Evolutionary conservation across 495 filamentous ascomycete species (phyloP).

Genomic region (Aspergillus diversus): DNA sequence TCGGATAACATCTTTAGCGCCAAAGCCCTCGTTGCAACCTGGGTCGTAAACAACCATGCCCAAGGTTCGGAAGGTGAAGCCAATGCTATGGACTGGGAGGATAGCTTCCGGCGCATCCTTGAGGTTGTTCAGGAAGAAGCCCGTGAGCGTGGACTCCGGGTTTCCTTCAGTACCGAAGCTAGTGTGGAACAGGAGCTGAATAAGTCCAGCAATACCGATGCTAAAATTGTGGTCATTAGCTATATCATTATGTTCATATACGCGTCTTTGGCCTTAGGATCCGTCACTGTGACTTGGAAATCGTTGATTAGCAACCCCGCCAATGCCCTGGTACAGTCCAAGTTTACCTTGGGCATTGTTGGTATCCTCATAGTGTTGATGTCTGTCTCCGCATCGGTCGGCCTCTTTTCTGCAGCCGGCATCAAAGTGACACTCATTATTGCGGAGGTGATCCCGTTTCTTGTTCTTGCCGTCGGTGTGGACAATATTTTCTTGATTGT

Average conservation of each 20-base stretch:
- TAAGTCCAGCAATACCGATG: conserved; percentile 96
- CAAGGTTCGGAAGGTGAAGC: conserved; percentile 70
- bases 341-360: conserved; percentile 89
- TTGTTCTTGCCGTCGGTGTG: conserved; percentile 93
- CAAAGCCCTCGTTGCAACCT: conserved; percentile 82
- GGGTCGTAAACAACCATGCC: conserved; percentile 90
- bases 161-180: conserved; percentile 94
- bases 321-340: conserved; percentile 86
- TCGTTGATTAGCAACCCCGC: conserved; percentile 79
- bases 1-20: conserved; percentile 71
- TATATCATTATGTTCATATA: conserved; percentile 99
- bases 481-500: conserved; percentile 99
- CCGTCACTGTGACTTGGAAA: conserved; percentile 74
- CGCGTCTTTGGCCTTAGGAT: conserved; percentile 87
- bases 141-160: conserved; percentile 70
- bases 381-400: conserved; percentile 94
- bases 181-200: conserved; percentile 91
- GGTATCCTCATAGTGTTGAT: conserved; percentile 95
- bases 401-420: conserved; percentile 84
- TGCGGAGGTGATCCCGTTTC: conserved; percentile 96
- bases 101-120: conserved; percentile 70
- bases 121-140: conserved; percentile 80
- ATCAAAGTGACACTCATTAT: conserved; percentile 96
- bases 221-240: conserved; percentile 94
- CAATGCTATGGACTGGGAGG: conserved; percentile 87